These are phyloP conservation scores for Triticum turgidum DNA, from an alignment of 176 grass and related monocot species.

Conservation along the genomic window DNA sequence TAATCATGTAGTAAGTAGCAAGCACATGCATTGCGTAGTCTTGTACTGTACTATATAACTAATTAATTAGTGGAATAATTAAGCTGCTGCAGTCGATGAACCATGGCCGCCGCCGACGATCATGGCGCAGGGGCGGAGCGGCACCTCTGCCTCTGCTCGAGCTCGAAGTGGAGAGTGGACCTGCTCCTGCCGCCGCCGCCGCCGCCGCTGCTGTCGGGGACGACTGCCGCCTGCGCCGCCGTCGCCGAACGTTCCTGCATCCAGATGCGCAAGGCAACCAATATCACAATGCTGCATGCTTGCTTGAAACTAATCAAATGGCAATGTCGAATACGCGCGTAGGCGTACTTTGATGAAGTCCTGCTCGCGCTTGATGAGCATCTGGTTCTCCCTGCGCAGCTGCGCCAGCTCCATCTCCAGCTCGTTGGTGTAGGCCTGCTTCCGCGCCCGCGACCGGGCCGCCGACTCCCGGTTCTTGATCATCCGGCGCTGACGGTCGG, in stretches of 20 bases:
- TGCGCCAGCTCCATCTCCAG: constrained; percentile 23
- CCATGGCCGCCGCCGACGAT: not conserved
- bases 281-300: not conserved
- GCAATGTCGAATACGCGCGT: not conserved
- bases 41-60: not conserved
- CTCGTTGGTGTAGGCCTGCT: constrained; percentile 37
- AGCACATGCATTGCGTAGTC: not conserved
- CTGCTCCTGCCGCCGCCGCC: not conserved
- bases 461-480: constrained; percentile 51
- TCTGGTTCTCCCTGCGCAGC: constrained; percentile 21
- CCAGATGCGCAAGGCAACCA: not conserved
- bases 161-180: not conserved
- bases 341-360: constrained; percentile 25
- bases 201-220: not conserved
- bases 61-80: not conserved
- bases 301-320: not conserved
- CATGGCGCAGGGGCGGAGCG: constrained; percentile 17
- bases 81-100: not conserved
- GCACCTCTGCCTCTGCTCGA: constrained; percentile 12
- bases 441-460: constrained; percentile 32
- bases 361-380: constrained; percentile 6
- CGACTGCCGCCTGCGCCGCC: not conserved
- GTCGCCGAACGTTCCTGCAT: constrained; percentile 19
- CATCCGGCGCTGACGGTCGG: constrained; percentile 33
- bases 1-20: not conserved